phyloP scores from a whole-genome alignment of 805 yeast genomes.

The Schwanniomyces polymorphus region DNA sequence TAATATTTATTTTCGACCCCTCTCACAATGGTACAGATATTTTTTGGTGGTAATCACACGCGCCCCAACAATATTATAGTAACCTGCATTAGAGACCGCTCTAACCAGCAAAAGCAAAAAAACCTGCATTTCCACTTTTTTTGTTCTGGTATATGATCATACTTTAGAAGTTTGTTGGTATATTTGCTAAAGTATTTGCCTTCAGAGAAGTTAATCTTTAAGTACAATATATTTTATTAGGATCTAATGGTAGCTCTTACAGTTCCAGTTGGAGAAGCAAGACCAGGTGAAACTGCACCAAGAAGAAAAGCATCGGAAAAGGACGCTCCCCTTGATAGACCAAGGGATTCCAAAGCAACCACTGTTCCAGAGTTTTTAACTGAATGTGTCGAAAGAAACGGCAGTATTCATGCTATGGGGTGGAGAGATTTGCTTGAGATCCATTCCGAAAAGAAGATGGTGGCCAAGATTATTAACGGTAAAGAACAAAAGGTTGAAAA shows the following conservation, averaged over 20 bases:
- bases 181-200: neutral
- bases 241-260: slow-evolving; percentile 21
- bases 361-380: slow-evolving; percentile 70
- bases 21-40: too few species aligned
- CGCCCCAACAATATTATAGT: neutral
- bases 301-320: slow-evolving; percentile 60
- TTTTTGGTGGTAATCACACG: too few species aligned
- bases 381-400: slow-evolving; percentile 61
- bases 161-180: neutral
- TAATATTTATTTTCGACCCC: too few species aligned
- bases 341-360: slow-evolving; percentile 59
- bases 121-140: neutral
- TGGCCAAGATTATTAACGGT: slow-evolving; percentile 79
- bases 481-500: slow-evolving; percentile 70
- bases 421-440: slow-evolving; percentile 76
- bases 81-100: neutral
- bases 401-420: slow-evolving; percentile 60
- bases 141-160: neutral
- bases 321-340: slow-evolving; percentile 55
- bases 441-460: slow-evolving; percentile 71
- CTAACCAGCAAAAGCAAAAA: neutral
- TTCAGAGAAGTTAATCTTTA: neutral
- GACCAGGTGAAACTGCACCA: slow-evolving; percentile 80
- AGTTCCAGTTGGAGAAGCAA: slow-evolving; percentile 70
- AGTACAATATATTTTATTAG: neutral